Base-by-base conservation (phyloP, 2,329 filamentous ascomycete species). In the Nothophoma quercina region DNA sequence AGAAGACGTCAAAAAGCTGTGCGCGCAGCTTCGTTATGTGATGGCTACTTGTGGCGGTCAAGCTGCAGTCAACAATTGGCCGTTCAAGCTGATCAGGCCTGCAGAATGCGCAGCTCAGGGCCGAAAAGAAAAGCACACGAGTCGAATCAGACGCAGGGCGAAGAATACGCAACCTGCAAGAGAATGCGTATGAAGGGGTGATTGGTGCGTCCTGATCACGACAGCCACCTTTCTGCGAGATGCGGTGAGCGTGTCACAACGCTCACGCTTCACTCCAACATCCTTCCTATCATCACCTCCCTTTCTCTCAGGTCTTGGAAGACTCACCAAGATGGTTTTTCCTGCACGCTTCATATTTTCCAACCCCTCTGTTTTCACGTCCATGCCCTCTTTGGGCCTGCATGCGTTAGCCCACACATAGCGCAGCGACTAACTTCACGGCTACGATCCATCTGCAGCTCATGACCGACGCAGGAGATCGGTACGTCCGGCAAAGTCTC, bases 41-140 rank as follows among this genome's bases (percentile, higher is more conserved):
- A 60, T 53, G 51, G 42, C 51, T 51, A 42, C 43, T 50, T 55
- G 56, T 68, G 65, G 67, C 67, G 67, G 67, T 70, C 67, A 69
- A 60, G 57, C 57, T 28, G 38, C 29, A 35, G 26, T 13, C 16
- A n/a, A 28, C 50, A 16, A 53, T 53, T 53, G 43, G 50, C 39
- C 25, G 43, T 13, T 43, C 32, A 43, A 38, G 38, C 21, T 18
- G 21, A 53, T 53, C 33, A 48, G 43, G 50, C 59, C 56, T 66
- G 63, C 63, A 63, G 40, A 51, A 42, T 45, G 44, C 50, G 51
- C 62, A 61, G 54, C 62, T 56, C 51, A 59, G 57, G 55, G 41
- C 51, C 55, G 55, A 62, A 56, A 61, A 42, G 30, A 56, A 40
- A 49, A 48, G 40, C 44, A 23, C 32, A 16, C 25, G 41, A 46